phyloP scores from a whole-genome alignment of 2,329 filamentous ascomycete genomes.

The Talaromyces sp. region DNA sequence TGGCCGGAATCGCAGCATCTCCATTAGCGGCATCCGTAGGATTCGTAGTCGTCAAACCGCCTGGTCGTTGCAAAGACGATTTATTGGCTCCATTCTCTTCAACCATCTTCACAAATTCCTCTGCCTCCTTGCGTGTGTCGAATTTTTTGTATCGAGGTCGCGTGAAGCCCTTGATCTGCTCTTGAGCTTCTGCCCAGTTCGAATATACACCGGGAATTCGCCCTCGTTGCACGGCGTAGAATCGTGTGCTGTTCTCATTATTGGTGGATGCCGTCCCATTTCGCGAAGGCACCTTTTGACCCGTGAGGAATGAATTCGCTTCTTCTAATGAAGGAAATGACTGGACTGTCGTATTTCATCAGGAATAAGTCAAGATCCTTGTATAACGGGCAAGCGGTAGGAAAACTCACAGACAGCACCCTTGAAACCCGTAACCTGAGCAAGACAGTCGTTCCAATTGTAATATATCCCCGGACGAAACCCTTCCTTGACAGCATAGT shows the following conservation, averaged over 20 bases:
- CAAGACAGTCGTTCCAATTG: conserved; percentile 61
- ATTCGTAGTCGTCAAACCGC: conserved; percentile 42
- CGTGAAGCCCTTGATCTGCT: conserved; percentile 72
- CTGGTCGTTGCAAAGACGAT: conserved; percentile 31
- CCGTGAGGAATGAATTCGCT: conserved; percentile 73
- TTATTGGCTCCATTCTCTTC: conserved; percentile 19
- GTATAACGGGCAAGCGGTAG: neutral
- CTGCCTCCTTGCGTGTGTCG: conserved; percentile 66
- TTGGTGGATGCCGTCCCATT: conserved; percentile 37
- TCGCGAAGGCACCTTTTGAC: conserved; percentile 49
- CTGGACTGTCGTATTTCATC: conserved; percentile 60
- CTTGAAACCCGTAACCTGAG: conserved; percentile 61
- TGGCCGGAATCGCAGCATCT: conserved; percentile 48
- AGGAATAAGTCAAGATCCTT: neutral
- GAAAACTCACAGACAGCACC: conserved; percentile 65
- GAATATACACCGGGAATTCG: conserved; percentile 62
- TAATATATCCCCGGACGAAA: conserved; percentile 63
- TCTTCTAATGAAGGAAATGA: conserved; percentile 72
- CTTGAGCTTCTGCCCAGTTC: conserved; percentile 67
- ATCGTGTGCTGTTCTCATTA: conserved; percentile 46
- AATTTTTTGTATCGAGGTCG: conserved; percentile 70
- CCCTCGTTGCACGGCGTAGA: conserved; percentile 61
- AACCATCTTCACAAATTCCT: conserved; percentile 65
- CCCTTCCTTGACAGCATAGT: conserved; percentile 63
- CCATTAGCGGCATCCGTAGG: conserved; percentile 44